phyloP scores from a whole-genome alignment of 208 protist genomes.

The Leptomonas pyrrhocoris region DNA sequence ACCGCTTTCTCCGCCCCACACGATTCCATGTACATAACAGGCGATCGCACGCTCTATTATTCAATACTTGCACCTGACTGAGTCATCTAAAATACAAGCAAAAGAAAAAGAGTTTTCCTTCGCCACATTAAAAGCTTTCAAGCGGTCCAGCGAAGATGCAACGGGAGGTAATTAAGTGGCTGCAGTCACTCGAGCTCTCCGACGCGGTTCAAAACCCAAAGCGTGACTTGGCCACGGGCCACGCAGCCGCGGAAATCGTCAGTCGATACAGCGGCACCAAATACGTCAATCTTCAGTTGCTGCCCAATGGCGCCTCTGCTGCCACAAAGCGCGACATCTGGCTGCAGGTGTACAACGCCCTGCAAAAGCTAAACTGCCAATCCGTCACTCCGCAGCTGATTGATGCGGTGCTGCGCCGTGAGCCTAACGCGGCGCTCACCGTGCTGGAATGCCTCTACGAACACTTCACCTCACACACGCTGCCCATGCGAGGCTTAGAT shows the following conservation, averaged over 20 bases:
- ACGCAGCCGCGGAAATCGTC: constrained; percentile 94
- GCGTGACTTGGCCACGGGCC: constrained; percentile 95
- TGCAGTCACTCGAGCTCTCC: constrained; percentile 94
- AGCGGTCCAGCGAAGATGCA: constrained; percentile 47
- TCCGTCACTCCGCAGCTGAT: constrained; percentile 51
- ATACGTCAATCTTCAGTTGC: constrained; percentile 22
- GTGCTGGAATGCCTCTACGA: constrained; percentile 83
- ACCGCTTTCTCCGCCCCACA: no score
- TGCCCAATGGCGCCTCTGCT: constrained; percentile 71
- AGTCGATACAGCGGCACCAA: constrained; percentile 74
- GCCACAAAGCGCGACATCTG: constrained; percentile 92
- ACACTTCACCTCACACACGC: constrained; percentile 64
- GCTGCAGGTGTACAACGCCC: constrained; percentile 57
- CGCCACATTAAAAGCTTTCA: no score
- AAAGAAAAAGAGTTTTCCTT: no score
- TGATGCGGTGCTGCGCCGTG: constrained; percentile 61
- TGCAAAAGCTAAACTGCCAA: constrained; percentile 58
- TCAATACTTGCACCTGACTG: no score
- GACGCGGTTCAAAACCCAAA: constrained; percentile 90
- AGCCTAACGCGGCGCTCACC: constrained; percentile 53
- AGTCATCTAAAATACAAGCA: no score
- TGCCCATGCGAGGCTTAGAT: constrained; percentile 37
- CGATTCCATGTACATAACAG: no score
- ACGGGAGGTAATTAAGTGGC: constrained; percentile 95
- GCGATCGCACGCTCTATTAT: no score